Evolutionary conservation across 306 rosid genomes (phyloP).

Genomic region (Cicer arietinum): DNA sequence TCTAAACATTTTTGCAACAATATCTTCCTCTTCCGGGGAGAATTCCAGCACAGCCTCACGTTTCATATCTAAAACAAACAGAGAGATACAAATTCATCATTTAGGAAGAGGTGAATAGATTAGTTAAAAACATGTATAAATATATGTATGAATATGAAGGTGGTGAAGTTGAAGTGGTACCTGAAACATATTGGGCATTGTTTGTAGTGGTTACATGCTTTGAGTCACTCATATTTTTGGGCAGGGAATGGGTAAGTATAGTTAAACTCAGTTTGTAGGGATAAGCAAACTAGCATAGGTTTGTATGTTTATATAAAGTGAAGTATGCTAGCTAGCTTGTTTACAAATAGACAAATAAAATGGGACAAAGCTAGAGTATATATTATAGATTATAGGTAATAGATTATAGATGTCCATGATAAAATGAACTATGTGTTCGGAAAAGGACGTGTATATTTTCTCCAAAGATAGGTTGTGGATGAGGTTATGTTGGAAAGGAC

Average conservation of each 20-base stretch:
- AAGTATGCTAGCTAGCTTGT: no score
- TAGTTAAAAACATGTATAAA: not conserved
- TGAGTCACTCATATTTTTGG: slow-evolving; percentile 12
- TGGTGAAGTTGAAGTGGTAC: not conserved
- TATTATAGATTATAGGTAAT: no score
- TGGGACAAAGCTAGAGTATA: no score
- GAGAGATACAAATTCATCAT: not conserved
- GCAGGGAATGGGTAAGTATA: not conserved
- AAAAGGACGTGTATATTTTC: no score
- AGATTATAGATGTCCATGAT: no score
- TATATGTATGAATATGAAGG: not conserved
- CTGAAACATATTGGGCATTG: not conserved
- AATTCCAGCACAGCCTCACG: not conserved
- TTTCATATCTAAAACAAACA: not conserved
- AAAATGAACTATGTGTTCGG: no score
- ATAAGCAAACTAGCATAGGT: no score
- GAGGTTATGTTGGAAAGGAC: no score
- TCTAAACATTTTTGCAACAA: slow-evolving; percentile 27
- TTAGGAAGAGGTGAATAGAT: not conserved
- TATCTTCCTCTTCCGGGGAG: slow-evolving; percentile 27
- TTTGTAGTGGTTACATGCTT: not conserved
- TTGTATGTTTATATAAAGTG: no score
- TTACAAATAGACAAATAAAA: no score
- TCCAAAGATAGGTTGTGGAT: no score
- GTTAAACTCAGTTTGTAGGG: not conserved